Conservation (phyloP, 1,139 yeast genomes). For the Hyphopichia fennica region DNA sequence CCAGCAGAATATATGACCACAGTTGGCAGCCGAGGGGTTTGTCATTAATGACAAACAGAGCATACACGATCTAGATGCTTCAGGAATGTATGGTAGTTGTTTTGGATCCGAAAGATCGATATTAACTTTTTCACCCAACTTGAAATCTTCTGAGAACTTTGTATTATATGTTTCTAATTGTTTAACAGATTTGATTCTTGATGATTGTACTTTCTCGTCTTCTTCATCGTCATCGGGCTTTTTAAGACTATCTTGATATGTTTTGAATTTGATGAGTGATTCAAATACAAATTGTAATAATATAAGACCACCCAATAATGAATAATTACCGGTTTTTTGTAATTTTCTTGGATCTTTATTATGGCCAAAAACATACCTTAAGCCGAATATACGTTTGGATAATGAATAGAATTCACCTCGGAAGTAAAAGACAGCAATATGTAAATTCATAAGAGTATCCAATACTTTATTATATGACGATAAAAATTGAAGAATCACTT, state of each 20-base stretch:
- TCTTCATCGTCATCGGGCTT: slow-evolving; percentile 5
- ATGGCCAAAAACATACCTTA: slow-evolving; percentile 77
- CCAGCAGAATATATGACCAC: slow-evolving; percentile 97
- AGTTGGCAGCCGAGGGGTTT: slow-evolving; percentile 81
- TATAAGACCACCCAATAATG: slow-evolving; percentile 71
- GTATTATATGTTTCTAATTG: slow-evolving; percentile 20
- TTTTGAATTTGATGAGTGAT: slow-evolving; percentile 33
- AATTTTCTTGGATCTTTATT: slow-evolving; percentile 48
- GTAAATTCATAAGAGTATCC: slow-evolving; percentile 60
- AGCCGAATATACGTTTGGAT: slow-evolving; percentile 73
- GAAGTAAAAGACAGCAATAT: slow-evolving; percentile 79
- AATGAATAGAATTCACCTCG: slow-evolving; percentile 78
- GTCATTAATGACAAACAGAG: slow-evolving; percentile 78
- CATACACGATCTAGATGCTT: slow-evolving; percentile 72
- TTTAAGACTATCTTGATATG: slow-evolving; percentile 20
- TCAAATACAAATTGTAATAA: slow-evolving; percentile 59
- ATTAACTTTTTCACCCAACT: slow-evolving; percentile 8
- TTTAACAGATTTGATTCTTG: slow-evolving; percentile 11
- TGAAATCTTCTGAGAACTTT: slow-evolving; percentile 10
- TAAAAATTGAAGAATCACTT: slow-evolving; percentile 19
- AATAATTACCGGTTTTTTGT: slow-evolving; percentile 60
- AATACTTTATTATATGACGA: slow-evolving; percentile 45
- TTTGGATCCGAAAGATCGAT: slow-evolving; percentile 58
- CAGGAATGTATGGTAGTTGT: slow-evolving; percentile 69
- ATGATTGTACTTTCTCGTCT: slow-evolving; percentile 9